Conservation (phyloP, 176 grass and related monocot genomes). For the Coix lacrymajobi region DNA sequence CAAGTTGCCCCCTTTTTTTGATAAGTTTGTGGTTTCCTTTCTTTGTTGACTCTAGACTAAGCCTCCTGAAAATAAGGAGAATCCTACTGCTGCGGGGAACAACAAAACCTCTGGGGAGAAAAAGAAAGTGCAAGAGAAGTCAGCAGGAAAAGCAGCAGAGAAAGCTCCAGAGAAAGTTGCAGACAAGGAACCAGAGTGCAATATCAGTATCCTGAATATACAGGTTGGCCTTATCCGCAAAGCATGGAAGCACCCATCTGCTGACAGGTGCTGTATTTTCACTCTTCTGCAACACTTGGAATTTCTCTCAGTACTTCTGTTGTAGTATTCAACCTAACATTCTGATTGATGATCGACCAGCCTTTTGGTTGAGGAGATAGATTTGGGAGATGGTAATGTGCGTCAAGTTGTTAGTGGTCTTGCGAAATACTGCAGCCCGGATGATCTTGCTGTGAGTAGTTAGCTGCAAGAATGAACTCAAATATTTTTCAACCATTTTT, state of each 20-base stretch:
- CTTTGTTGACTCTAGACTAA: conserved; percentile 36
- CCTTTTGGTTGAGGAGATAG: conserved; percentile 97
- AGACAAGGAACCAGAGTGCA: conserved; percentile 87
- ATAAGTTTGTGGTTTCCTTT: conserved; percentile 24
- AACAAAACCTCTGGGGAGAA: conserved; percentile 58
- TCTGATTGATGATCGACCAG: conserved; percentile 25
- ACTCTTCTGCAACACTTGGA: not conserved
- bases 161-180: conserved; percentile 56
- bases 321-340: not conserved
- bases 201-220: conserved; percentile 75
- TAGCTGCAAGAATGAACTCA: conserved; percentile 27
- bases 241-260: conserved; percentile 95
- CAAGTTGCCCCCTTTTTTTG: not conserved
- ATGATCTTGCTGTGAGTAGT: conserved; percentile 73
- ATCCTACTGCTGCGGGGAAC: conserved; percentile 25
- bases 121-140: conserved; percentile 57
- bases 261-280: conserved; percentile 67
- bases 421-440: conserved; percentile 82
- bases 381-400: conserved; percentile 84
- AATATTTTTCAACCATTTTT: conserved; percentile 10
- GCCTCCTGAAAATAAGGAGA: conserved; percentile 50
- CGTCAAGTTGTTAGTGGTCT: conserved; percentile 97
- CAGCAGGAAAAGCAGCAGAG: conserved; percentile 43
- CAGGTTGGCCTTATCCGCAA: conserved; percentile 84
- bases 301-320: not conserved